Percentiles rank a stretch among this genome's conserved stretches.
Conservation (phyloP, 1,139 yeast genomes). For the Torulaspora globosa region DNA sequence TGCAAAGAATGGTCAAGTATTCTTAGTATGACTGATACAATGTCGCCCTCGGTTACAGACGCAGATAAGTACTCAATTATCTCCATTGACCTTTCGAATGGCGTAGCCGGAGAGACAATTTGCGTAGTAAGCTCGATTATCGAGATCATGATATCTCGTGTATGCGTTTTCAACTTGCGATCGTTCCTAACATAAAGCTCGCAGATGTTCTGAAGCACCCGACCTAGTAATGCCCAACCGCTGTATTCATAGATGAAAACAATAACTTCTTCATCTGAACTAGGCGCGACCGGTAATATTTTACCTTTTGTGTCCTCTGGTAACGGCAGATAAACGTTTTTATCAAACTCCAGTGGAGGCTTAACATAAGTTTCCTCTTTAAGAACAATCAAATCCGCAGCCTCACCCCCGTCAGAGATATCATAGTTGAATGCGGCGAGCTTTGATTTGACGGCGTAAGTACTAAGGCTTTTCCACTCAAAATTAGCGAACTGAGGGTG, state of each 20-base stretch:
- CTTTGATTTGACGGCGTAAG: conserved; percentile 50
- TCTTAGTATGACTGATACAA: conserved; percentile 62
- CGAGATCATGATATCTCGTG: conserved; percentile 42
- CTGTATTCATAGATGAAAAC: conserved; percentile 70
- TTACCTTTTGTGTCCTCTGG: conserved; percentile 68
- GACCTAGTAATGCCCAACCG: conserved; percentile 85
- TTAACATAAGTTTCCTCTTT: conserved; percentile 41
- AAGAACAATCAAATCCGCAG: conserved; percentile 38
- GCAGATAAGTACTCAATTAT: conserved; percentile 50
- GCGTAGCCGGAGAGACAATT: conserved; percentile 44
- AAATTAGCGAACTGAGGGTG: conserved; percentile 65
- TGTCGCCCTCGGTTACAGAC: conserved; percentile 62
- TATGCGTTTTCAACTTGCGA: conserved; percentile 26
- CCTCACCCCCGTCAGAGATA: conserved; percentile 32
- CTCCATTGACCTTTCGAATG: conserved; percentile 42
- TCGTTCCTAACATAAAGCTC: conserved; percentile 37
- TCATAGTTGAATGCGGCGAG: conserved; percentile 36
- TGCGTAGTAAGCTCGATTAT: conserved; percentile 51
- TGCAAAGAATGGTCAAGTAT: conserved; percentile 67
- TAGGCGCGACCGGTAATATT: conserved; percentile 46
- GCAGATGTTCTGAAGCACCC: conserved; percentile 63
- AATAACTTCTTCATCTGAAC: conserved; percentile 48
- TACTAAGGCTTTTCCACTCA: conserved; percentile 54
- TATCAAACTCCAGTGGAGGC: conserved; percentile 42
- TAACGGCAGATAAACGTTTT: conserved; percentile 41